Percentiles rank a stretch among this genome's conserved stretches.
These are phyloP conservation scores for Tolypocladium ophioglossoides DNA, from an alignment of 2,329 filamentous ascomycete genomes.

Conservation along the genomic window DNA sequence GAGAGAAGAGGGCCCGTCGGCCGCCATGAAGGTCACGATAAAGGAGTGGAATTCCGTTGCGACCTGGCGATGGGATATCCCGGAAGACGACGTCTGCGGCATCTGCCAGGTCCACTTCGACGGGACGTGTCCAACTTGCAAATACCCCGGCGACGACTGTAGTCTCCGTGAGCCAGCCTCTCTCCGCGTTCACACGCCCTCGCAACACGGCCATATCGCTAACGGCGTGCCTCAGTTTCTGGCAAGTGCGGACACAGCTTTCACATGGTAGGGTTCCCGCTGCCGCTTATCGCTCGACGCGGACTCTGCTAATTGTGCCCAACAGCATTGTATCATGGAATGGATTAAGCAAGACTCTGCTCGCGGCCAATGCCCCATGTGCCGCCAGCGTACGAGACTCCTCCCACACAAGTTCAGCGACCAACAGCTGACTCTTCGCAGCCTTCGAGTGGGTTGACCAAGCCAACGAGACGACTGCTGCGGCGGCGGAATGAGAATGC, in stretches of 20 bases:
- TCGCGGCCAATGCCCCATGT: constrained; percentile 95
- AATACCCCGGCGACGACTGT: constrained; percentile 94
- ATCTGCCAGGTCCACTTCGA: constrained; percentile 98
- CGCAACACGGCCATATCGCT: neutral
- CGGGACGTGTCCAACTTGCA: constrained; percentile 94
- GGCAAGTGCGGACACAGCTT: constrained; percentile 97
- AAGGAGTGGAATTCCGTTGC: constrained; percentile 89
- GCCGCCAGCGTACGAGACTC: constrained; percentile 64
- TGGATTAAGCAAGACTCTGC: constrained; percentile 95
- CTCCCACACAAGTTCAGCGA: neutral
- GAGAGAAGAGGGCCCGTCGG: neutral
- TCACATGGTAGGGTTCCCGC: constrained; percentile 62
- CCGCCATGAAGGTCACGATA: constrained; percentile 88
- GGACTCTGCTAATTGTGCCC: neutral
- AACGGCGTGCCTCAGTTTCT: constrained; percentile 51
- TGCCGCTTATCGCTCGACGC: neutral
- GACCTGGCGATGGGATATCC: constrained; percentile 96
- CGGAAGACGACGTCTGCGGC: constrained; percentile 93
- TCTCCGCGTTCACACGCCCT: neutral
- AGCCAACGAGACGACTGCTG: constrained; percentile 15
- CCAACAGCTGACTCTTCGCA: constrained; percentile 7
- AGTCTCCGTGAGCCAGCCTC: constrained; percentile 59
- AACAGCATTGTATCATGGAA: constrained; percentile 83
- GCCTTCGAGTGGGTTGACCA: constrained; percentile 32
- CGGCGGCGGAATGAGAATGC: constrained; percentile 14